These are phyloP conservation scores for Eucalyptus erythrocorys DNA, from an alignment of 345 rosid species.

Conservation along the genomic window DNA sequence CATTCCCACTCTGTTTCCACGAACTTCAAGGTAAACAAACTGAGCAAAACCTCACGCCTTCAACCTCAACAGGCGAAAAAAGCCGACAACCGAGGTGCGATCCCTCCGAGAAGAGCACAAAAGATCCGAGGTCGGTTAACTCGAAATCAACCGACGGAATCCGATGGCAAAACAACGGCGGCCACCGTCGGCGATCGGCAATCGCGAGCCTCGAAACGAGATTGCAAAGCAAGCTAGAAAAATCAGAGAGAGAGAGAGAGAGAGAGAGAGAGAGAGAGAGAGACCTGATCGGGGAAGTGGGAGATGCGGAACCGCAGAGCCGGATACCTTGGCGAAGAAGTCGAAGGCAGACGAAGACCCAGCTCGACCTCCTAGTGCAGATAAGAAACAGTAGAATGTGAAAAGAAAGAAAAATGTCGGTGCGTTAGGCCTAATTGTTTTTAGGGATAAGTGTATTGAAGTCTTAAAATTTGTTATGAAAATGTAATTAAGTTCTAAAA, in stretches of 20 bases:
- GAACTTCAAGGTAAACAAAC: neutral
- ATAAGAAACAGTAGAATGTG: no score
- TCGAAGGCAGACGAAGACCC: no score
- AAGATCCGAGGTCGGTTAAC: neutral
- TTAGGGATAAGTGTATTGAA: no score
- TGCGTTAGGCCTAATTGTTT: no score
- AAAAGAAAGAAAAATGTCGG: no score
- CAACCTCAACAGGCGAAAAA: neutral
- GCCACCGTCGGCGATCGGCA: neutral
- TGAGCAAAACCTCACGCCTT: neutral
- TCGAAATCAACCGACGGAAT: neutral
- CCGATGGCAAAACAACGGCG: neutral
- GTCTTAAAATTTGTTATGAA: no score
- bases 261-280: neutral
- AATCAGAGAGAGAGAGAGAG: neutral
- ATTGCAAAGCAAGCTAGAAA: neutral
- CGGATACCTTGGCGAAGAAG: no score
- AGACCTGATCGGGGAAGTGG: neutral
- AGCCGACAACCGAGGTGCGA: neutral
- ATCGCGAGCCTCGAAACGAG: neutral
- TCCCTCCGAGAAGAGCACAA: neutral
- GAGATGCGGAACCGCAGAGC: neutral
- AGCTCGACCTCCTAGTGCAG: no score
- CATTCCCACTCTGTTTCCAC: neutral
- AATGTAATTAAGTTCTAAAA: no score